Evolutionary conservation across 441 rosid genomes (phyloP).

Genomic region (Adansonia madagascariensis): DNA sequence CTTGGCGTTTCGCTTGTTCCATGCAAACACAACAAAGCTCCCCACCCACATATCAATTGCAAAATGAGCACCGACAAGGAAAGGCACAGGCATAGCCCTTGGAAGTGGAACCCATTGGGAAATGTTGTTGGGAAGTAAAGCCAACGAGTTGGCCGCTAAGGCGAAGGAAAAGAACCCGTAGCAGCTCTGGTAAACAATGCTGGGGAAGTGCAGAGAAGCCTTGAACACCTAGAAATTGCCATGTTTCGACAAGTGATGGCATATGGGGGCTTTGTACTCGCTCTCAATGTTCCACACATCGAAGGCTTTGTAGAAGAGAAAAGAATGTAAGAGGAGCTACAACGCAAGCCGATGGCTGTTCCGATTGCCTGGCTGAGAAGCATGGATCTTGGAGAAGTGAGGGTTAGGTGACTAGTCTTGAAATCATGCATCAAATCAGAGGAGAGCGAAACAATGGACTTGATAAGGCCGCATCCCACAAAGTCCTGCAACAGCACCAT

Average conservation of each 20-base stretch:
- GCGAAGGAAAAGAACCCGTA: slow-evolving; percentile 82
- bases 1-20: slow-evolving; percentile 58
- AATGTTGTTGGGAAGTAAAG: no score
- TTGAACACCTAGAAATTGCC: slow-evolving; percentile 74
- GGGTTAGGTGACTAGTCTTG: slow-evolving; percentile 86
- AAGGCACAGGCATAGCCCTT: slow-evolving; percentile 97
- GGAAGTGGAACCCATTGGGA: slow-evolving; percentile 87
- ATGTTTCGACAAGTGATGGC: slow-evolving; percentile 81
- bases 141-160: slow-evolving; percentile 50
- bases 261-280: slow-evolving; percentile 86
- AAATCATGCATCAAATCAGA: slow-evolving; percentile 86
- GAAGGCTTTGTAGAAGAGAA: slow-evolving; percentile 77
- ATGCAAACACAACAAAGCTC: slow-evolving; percentile 70
- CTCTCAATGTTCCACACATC: slow-evolving; percentile 82
- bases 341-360: slow-evolving; percentile 84
- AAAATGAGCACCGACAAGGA: slow-evolving; percentile 82
- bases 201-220: neutral
- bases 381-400: slow-evolving; percentile 83
- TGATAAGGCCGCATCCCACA: slow-evolving; percentile 94
- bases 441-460: slow-evolving; percentile 87
- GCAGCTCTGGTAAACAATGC: slow-evolving; percentile 32
- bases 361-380: slow-evolving; percentile 88
- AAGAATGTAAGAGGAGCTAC: slow-evolving; percentile 81
- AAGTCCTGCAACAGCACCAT: slow-evolving; percentile 83
- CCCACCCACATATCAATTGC: slow-evolving; percentile 91